phyloP scores from a whole-genome alignment of 2,329 filamentous ascomycete species.

The Colletotrichum somersetense region DNA sequence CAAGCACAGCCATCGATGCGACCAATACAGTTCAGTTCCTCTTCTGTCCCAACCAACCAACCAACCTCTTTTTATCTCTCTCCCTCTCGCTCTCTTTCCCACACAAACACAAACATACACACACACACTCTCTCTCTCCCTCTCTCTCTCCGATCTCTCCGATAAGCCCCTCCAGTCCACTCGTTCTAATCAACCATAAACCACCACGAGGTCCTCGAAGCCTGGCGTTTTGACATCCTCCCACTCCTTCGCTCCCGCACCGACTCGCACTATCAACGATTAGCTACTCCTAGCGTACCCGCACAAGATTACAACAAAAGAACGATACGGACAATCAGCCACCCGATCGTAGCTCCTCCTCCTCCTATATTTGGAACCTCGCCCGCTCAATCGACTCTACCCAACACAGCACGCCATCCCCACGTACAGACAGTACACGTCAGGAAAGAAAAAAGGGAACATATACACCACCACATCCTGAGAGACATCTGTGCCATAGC shows the following conservation, averaged over 20 bases:
- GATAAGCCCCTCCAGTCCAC: conserved; percentile 1
- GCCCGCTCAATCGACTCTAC: background rate
- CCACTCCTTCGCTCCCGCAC: conserved; percentile 29
- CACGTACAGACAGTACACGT: conserved; percentile 21
- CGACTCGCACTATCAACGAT: conserved; percentile 14
- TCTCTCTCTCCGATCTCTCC: background rate
- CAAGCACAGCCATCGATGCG: background rate
- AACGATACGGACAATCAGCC: background rate
- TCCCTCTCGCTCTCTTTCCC: background rate
- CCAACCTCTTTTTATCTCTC: background rate
- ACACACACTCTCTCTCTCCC: no score
- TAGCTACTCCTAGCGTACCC: conserved; percentile 9
- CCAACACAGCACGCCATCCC: conserved; percentile 18
- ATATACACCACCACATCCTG: background rate
- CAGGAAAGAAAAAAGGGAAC: conserved; percentile 17
- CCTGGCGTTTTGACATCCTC: conserved; percentile 36
- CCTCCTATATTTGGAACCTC: background rate
- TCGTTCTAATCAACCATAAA: conserved; percentile 20
- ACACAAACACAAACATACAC: no score
- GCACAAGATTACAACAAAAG: conserved; percentile 5
- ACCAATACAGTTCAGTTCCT: background rate
- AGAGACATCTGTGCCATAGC: background rate
- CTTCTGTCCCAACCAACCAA: background rate
- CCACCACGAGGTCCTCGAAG: conserved; percentile 27
- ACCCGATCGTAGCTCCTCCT: background rate